These are phyloP conservation scores for Xylaria sp. DNA, from an alignment of 2,329 filamentous ascomycete genomes.

Conservation along the genomic window DNA sequence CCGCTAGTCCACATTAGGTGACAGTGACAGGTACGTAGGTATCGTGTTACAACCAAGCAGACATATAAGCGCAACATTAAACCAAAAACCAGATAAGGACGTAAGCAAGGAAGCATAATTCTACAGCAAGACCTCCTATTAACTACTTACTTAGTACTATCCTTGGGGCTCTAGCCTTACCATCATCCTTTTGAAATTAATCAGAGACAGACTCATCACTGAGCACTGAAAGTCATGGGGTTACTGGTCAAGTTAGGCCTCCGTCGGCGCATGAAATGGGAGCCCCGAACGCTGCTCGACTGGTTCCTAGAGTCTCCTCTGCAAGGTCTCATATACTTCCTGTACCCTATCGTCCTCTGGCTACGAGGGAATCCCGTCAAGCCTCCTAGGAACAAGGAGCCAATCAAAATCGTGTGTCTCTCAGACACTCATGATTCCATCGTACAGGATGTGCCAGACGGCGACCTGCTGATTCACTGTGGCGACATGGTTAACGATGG, in stretches of 20 bases:
- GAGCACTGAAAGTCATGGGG: constrained; percentile 51
- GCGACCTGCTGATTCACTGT: constrained; percentile 89
- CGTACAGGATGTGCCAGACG: constrained; percentile 70
- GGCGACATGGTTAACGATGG: constrained; percentile 85
- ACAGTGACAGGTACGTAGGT: background rate
- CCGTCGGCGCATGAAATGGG: constrained; percentile 59
- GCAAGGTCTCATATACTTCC: constrained; percentile 66
- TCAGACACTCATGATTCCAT: constrained; percentile 85
- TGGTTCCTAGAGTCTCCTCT: constrained; percentile 75
- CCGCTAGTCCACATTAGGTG: background rate
- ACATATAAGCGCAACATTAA: background rate
- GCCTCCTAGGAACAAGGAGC: constrained; percentile 63
- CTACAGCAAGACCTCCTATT: background rate
- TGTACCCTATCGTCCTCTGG: constrained; percentile 72
- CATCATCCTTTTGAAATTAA: background rate
- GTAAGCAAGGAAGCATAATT: background rate
- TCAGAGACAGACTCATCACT: constrained; percentile 18
- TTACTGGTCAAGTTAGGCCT: constrained; percentile 59
- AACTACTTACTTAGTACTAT: background rate
- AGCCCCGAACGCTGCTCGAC: constrained; percentile 65
- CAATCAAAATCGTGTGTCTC: constrained; percentile 84
- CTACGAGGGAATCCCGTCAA: constrained; percentile 74
- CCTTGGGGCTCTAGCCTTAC: background rate
- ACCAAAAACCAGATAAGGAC: background rate
- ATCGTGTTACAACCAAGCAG: background rate